phyloP scores from a whole-genome alignment of 225 moss, liverwort and hornwort genomes.

The Thuidium tamariscinum region DNA sequence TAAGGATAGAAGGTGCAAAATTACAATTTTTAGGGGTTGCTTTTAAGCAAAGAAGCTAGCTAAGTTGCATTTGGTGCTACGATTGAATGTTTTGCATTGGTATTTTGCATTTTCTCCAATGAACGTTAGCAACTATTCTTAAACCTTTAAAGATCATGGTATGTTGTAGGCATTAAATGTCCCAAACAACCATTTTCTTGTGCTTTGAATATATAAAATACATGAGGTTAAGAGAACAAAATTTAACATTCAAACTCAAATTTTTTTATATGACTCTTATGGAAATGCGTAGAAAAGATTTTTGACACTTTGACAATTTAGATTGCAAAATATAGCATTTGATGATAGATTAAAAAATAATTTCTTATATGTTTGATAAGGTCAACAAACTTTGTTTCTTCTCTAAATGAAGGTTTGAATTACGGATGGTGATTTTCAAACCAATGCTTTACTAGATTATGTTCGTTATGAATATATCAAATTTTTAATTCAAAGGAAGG shows the following conservation, averaged over 20 bases:
- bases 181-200: background rate
- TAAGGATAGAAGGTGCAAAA: no score
- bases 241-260: background rate
- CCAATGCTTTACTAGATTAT: background rate
- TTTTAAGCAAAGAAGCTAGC: background rate
- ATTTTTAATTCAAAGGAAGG: background rate
- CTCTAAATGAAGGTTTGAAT: background rate
- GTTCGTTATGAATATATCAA: background rate
- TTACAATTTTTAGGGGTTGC: fast-evolving
- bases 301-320: background rate
- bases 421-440: background rate
- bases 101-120: background rate
- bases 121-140: background rate
- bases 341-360: no score
- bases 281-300: background rate
- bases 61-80: background rate
- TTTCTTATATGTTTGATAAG: fast-evolving
- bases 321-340: background rate
- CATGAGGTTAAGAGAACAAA: background rate
- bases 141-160: background rate
- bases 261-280: background rate
- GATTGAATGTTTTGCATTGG: background rate
- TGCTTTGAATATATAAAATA: no score
- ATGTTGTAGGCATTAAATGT: background rate
- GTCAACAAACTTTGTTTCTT: background rate